Evolutionary conservation across 2,329 filamentous ascomycete genomes (phyloP).

Genomic region (Aspergillus sp.): DNA sequence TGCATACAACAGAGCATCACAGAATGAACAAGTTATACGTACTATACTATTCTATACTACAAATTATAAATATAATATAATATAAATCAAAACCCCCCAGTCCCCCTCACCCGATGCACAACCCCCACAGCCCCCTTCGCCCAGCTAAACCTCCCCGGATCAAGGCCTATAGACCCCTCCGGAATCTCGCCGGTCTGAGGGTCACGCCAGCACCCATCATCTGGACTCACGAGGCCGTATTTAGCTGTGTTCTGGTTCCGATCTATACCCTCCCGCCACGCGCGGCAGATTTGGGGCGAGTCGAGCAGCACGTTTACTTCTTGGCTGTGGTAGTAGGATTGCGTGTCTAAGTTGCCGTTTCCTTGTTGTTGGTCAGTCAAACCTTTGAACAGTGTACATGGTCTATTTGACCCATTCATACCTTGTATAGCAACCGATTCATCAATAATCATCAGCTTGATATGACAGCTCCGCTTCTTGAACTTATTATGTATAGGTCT

Average conservation of each 20-base stretch:
- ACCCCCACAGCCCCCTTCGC: slow-evolving; percentile 58
- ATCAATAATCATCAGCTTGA: slow-evolving; percentile 76
- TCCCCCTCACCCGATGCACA: slow-evolving; percentile 57
- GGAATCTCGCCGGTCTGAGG: slow-evolving; percentile 46
- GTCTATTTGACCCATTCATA: background rate
- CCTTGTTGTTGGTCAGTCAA: slow-evolving; percentile 35
- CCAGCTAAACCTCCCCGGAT: slow-evolving; percentile 59
- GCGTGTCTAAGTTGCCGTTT: slow-evolving; percentile 78
- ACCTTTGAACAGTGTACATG: no score
- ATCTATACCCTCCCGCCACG: slow-evolving; percentile 62
- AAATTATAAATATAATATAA: background rate
- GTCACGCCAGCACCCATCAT: slow-evolving; percentile 66
- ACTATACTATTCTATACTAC: background rate
- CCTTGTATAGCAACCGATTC: slow-evolving; percentile 66
- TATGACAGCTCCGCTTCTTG: slow-evolving; percentile 69
- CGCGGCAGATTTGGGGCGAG: slow-evolving; percentile 57
- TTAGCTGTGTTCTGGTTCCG: slow-evolving; percentile 66
- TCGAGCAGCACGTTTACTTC: slow-evolving; percentile 78
- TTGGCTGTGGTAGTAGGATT: slow-evolving; percentile 75
- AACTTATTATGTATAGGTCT: slow-evolving; percentile 64
- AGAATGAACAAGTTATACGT: no score
- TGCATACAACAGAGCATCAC: no score
- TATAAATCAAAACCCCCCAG: slow-evolving; percentile 51
- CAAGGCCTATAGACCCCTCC: slow-evolving; percentile 51
- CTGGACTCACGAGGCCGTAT: slow-evolving; percentile 55